Percentiles rank a stretch among this genome's conserved stretches.
Evolutionary conservation across 2,329 filamentous ascomycete genomes (phyloP).

Genomic region (Talaromyces sp.): DNA sequence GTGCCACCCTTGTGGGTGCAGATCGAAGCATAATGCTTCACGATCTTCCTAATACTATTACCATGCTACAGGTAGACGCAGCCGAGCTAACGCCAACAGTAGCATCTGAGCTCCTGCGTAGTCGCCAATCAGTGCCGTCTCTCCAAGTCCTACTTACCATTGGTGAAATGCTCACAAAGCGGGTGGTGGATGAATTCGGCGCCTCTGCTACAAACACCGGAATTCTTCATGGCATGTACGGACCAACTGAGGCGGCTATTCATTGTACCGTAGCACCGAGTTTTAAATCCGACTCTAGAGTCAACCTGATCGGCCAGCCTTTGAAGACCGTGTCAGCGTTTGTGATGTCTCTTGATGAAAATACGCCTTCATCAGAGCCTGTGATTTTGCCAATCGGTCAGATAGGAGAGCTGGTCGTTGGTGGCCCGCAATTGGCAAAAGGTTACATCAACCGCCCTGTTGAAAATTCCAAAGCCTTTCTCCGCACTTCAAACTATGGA

Average conservation of each 20-base stretch:
- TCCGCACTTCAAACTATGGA: conserved; percentile 61
- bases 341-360: conserved; percentile 51
- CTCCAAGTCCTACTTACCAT: conserved; percentile 76
- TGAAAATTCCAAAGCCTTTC: conserved; percentile 67
- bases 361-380: conserved; percentile 27
- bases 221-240: conserved; percentile 89
- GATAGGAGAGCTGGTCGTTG: conserved; percentile 74
- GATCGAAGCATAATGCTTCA: conserved; percentile 66
- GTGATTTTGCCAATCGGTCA: conserved; percentile 61
- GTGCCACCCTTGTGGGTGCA: conserved; percentile 68
- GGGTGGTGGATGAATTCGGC: conserved; percentile 76
- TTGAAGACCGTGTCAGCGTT: conserved; percentile 78
- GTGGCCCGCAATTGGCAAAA: conserved; percentile 72
- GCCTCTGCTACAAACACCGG: conserved; percentile 49
- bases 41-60: conserved; percentile 66
- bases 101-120: conserved; percentile 68
- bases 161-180: conserved; percentile 82
- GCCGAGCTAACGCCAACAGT: conserved; percentile 89
- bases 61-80: conserved; percentile 66
- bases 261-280: conserved; percentile 74
- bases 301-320: conserved; percentile 70
- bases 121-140: conserved; percentile 61
- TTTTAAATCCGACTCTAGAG: conserved; percentile 54
- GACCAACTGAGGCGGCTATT: conserved; percentile 86
- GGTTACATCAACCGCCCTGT: conserved; percentile 79